phyloP scores from a whole-genome alignment of 306 rosid genomes.

The Benincasa hispida region DNA sequence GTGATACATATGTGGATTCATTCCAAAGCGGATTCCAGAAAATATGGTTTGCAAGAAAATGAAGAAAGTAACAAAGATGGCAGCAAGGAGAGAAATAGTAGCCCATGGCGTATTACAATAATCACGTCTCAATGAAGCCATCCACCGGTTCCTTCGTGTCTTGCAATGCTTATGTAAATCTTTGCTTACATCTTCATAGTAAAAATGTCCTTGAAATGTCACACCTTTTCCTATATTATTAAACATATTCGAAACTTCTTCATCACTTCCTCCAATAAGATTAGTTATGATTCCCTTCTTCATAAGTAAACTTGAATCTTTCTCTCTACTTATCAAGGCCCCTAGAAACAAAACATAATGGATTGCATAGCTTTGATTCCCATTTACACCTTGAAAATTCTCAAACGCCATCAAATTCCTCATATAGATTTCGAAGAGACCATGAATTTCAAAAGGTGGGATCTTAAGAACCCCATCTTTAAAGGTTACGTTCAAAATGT shows the following conservation, averaged over 20 bases:
- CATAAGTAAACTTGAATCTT: neutral
- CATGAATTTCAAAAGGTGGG: neutral
- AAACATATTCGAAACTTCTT: neutral
- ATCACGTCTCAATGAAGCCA: conserved; percentile 13
- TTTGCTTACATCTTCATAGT: neutral
- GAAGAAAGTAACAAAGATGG: neutral
- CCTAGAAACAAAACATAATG: neutral
- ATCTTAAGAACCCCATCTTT: neutral
- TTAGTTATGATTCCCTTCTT: neutral
- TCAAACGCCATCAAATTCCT: neutral
- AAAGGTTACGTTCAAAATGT: neutral
- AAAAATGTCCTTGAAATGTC: too few relatives aligned
- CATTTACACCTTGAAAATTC: neutral
- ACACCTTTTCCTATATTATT: neutral
- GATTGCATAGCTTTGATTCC: neutral
- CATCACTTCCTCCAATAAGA: neutral
- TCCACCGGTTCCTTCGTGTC: conserved; percentile 12
- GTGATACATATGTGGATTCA: too few relatives aligned
- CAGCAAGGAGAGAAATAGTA: conserved; percentile 10
- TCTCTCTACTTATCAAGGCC: neutral
- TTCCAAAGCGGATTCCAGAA: neutral
- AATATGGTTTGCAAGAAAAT: conserved; percentile 3
- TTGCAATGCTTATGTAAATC: neutral
- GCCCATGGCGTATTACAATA: conserved; percentile 20
- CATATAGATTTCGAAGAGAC: neutral